Conservation (phyloP, 1,284 basidiomycete genomes). For the Ganoderma sp. region DNA sequence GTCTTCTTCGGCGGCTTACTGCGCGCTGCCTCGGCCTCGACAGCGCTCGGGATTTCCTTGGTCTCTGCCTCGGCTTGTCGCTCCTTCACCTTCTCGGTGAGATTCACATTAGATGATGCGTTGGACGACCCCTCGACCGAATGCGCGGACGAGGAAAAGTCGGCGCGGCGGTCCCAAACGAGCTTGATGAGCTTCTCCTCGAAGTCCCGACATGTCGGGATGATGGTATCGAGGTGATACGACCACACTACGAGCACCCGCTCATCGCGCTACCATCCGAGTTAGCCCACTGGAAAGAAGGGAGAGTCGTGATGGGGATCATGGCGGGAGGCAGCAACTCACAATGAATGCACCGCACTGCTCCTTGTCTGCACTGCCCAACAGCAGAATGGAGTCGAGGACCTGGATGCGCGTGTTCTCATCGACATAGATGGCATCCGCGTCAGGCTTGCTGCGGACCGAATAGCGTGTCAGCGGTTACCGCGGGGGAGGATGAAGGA, state of each 20-base stretch:
- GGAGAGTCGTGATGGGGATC: no score
- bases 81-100: constrained; percentile 48
- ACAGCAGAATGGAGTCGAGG: constrained; percentile 62
- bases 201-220: constrained; percentile 67
- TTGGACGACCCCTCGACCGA: constrained; percentile 49
- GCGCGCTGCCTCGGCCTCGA: constrained; percentile 39
- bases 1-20: constrained; percentile 39
- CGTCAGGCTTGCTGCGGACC: constrained; percentile 52
- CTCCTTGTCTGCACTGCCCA: constrained; percentile 78
- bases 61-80: constrained; percentile 22
- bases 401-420: constrained; percentile 67
- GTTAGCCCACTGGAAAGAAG: background rate
- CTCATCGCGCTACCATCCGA: constrained; percentile 63
- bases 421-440: constrained; percentile 62
- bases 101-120: constrained; percentile 56
- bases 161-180: constrained; percentile 68
- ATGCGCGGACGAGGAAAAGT: constrained; percentile 42
- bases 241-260: constrained; percentile 79
- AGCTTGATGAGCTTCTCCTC: constrained; percentile 82
- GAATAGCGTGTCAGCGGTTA: no score
- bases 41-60: constrained; percentile 32
- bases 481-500: background rate
- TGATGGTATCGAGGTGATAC: constrained; percentile 73
- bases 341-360: constrained; percentile 87
- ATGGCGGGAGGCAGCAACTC: constrained; percentile 34